Evolutionary conservation across 2,329 filamentous ascomycete genomes (phyloP), one percentile per base, ranked within the genome.

Genomic region (Diaporthe helianthi): DNA sequence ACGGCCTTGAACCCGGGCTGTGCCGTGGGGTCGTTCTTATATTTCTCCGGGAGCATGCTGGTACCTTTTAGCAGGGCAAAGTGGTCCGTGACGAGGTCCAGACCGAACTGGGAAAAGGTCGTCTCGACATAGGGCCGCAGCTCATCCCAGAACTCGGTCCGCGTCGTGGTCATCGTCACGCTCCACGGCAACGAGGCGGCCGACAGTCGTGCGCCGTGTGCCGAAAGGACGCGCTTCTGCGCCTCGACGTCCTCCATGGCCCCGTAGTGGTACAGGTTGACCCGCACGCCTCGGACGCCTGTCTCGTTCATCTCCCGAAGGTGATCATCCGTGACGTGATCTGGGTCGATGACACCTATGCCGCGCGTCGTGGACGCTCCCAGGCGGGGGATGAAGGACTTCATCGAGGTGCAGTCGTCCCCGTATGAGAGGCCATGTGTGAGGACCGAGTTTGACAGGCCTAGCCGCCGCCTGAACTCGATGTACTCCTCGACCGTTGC

Each of bases 341-440:
- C 69, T 0, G 77, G 77, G 64, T 78, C 73, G 38, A 79, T 77
- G 22, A 79, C 77, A 2, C 73, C 77, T 58, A 78, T 74, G 0
- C 72, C 77, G 12, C 71, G 76, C 7, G 79, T 79, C 12, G 69
- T 71, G 7, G 65, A 68, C 3, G 51, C 61, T 0, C 74, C 76
- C 1, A 81, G 71, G 7, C 75, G 74, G 0, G 73, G 41, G 1
- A 79, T 73, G 58, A 80, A 81, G 1, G 74, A 65, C 24, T 75
- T 76, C 2, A 80, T 60, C 0, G 78, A 80, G 2, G 75, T 74
- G 65, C 76, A 77, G 63, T 81, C 79, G 33, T 78, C 73, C 7
- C 79, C 79, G 22, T 80, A 80, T 0, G 79, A 80, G 0, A 81
- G 66, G 1, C 78, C 79, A 67, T 81, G 79, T 0, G 78, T 77